Evolutionary conservation across 148 eudicot species (phyloP).

Genomic region (Amaranthus palmeri): DNA sequence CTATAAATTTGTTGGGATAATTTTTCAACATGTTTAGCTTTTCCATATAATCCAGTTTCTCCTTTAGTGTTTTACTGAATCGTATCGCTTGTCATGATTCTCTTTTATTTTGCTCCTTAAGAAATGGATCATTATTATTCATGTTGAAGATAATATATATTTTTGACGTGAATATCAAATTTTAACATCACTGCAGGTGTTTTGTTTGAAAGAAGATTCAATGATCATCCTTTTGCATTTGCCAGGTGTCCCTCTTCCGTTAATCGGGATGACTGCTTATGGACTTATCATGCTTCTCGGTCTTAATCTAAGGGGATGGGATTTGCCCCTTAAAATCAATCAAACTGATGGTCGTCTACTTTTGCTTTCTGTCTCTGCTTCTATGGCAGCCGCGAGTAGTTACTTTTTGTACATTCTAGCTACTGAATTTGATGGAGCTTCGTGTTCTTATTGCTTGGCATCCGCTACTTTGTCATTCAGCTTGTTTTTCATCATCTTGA

Average conservation of each 20-base stretch:
- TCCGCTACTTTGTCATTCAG: slow-evolving; percentile 72
- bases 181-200: slow-evolving; percentile 22
- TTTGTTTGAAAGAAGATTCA: slow-evolving; percentile 27
- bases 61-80: background rate
- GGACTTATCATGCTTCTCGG: slow-evolving; percentile 63
- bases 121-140: background rate
- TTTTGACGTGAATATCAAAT: slow-evolving; percentile 18
- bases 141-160: background rate
- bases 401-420: slow-evolving; percentile 72
- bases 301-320: slow-evolving; percentile 52
- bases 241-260: slow-evolving; percentile 90
- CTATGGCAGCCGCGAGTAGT: slow-evolving; percentile 90
- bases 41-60: background rate
- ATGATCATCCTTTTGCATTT: slow-evolving; percentile 36
- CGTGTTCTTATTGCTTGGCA: slow-evolving; percentile 71
- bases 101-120: background rate
- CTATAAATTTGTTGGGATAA: background rate
- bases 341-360: slow-evolving; percentile 53
- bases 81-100: background rate
- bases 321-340: slow-evolving; percentile 46
- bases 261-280: slow-evolving; percentile 82
- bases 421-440: slow-evolving; percentile 64
- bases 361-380: slow-evolving; percentile 60
- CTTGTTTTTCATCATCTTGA: slow-evolving; percentile 61
- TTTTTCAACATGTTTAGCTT: background rate